A percentile compares a stretch with the other conserved stretches of the same genome.
phyloP scores from a whole-genome alignment of 2,329 filamentous ascomycete species.

The Alternaria metachromatica region DNA sequence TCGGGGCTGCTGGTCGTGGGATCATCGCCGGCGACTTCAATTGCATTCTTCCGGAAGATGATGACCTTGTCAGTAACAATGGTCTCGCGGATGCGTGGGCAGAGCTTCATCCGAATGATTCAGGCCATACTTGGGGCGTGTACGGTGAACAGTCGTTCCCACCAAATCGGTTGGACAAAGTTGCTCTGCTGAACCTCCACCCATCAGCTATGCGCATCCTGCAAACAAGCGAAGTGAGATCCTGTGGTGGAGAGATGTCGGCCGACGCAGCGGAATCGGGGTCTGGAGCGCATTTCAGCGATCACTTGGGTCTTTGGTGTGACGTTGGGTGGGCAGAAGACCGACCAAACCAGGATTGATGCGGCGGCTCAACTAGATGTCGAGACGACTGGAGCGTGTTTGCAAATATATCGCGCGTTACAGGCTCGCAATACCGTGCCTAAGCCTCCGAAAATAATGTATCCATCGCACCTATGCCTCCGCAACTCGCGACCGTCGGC shows the following conservation, averaged over 20 bases:
- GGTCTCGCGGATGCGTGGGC: slow-evolving; percentile 3
- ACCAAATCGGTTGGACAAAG: slow-evolving; percentile 2
- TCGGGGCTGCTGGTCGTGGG: neutral
- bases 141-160: slow-evolving; percentile 6
- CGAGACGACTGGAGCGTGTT: too few species aligned
- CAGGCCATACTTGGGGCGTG: slow-evolving; percentile 9
- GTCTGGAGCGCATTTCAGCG: slow-evolving; percentile 1
- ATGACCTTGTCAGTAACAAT: neutral
- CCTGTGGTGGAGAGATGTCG: neutral
- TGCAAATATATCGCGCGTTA: too few species aligned
- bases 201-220: slow-evolving; percentile 1
- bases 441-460: too few species aligned
- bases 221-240: neutral
- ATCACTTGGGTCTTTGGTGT: slow-evolving; percentile 10
- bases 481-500: too few species aligned
- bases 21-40: slow-evolving; percentile 10
- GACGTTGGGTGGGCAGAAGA: slow-evolving; percentile 2
- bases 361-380: neutral
- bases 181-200: neutral
- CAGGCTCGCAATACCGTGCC: too few species aligned
- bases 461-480: too few species aligned
- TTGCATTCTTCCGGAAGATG: slow-evolving; percentile 3
- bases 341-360: neutral
- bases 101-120: neutral
- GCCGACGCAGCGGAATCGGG: neutral